These are phyloP conservation scores for Colletotrichum horii DNA, from an alignment of 2,329 filamentous ascomycete species.

Conservation along the genomic window DNA sequence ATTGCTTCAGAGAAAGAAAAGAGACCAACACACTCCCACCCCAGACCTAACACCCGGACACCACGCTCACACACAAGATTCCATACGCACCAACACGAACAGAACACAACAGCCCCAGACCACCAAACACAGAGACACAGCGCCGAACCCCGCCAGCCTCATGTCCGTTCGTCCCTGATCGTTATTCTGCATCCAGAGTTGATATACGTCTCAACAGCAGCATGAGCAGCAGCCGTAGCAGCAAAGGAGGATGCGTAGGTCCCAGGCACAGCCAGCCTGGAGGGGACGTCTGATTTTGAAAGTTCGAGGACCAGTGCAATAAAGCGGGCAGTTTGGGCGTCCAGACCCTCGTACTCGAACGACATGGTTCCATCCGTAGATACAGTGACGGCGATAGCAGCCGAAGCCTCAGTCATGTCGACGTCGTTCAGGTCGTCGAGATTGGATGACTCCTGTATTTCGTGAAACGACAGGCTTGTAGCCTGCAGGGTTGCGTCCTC, in stretches of 20 bases:
- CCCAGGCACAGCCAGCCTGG: not conserved
- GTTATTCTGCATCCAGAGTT: not conserved
- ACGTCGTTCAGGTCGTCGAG: not conserved
- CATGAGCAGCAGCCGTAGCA: not conserved
- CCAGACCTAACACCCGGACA: not conserved
- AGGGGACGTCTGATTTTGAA: not conserved
- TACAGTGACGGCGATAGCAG: not conserved
- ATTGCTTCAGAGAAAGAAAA: not conserved
- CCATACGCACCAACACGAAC: not conserved
- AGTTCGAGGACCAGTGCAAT: not conserved
- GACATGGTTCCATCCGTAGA: not conserved
- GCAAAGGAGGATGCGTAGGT: not conserved
- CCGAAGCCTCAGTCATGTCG: not conserved
- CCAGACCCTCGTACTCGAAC: not conserved
- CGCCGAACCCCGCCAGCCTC: not conserved
- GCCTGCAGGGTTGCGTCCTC: not conserved
- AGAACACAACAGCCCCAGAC: not conserved
- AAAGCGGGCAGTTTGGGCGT: not conserved
- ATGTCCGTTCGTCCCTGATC: not conserved
- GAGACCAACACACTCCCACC: not conserved
- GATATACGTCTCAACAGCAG: not conserved
- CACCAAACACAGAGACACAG: not conserved
- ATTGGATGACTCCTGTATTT: not conserved
- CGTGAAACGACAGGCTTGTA: not conserved
- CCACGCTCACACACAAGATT: not conserved